Base-by-base conservation (phyloP, 2,329 filamentous ascomycete genomes). In the Pseudogymnoascus verrucosus region DNA sequence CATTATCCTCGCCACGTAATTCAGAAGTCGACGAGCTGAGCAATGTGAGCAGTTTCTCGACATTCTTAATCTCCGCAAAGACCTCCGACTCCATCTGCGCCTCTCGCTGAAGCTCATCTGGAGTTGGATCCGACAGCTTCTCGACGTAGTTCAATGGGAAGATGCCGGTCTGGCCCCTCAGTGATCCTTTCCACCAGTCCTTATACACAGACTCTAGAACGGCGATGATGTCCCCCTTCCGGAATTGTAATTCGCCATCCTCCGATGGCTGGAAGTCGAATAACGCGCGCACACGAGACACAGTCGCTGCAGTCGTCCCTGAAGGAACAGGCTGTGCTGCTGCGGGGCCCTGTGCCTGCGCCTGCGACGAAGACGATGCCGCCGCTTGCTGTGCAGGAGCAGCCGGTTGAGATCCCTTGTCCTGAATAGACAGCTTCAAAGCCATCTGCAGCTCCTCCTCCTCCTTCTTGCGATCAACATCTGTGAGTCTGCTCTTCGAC, bases 131-230 rank as follows among this genome's bases (percentile, higher is more conserved):
- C 63, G 93, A 87, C 67, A 99, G 80, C 77, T 99, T 99, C 78
- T 99, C 95, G 14, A 99, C 95, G 73, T 99, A 99, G 78, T 99
- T 99, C 68, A 99, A 83, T 5, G 95, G 95, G 76, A 99, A 99
- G 68, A 99, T 99, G 70, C 95, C 95, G 5, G 92, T 97, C 76
- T 97, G 91, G 19, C 95, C 95, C 73, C 93, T 87, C 65, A 99
- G 79, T 44, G 93, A 96, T 1, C 95, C 95, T 70, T 96, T 93
- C 95, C 95, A 99, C 95, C 95, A 99, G 76, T 99, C 95, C 77
- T 98, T 99, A 79, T 96, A 99, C 1, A 98, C 95, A 1, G 93
- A 97, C 76, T 98, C 95, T 42, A 99, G 82, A 14, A 99, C 95
- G 1, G 95, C 93, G 75, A 99, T 99, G 42, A 98, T 89, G 74